Conservation (phyloP, 345 rosid genomes). For the Abelmoschus esculentus region DNA sequence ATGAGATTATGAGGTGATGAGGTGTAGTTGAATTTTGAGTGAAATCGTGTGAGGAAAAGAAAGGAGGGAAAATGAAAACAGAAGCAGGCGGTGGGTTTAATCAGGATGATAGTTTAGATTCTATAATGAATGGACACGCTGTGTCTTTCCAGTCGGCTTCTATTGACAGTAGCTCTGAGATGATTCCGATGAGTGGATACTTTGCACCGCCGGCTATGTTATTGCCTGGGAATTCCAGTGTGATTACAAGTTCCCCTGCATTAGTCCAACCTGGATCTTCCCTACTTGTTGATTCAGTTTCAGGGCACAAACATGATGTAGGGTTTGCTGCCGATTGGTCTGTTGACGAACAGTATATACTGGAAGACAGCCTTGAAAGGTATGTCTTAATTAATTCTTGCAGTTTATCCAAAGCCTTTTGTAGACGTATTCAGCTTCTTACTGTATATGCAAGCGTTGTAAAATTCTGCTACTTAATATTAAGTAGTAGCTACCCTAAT, state of each 20-base stretch:
- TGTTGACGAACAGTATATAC: constrained; percentile 53
- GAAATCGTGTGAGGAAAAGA: neutral
- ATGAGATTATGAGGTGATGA: no score
- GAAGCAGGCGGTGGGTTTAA: constrained; percentile 45
- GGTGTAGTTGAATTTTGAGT: neutral
- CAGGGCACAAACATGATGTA: constrained; percentile 50
- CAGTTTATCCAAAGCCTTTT: neutral
- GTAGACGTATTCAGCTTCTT: neutral
- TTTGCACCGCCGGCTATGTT: constrained; percentile 27
- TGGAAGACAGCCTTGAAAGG: constrained; percentile 68
- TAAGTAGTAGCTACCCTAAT: neutral
- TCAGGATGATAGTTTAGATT: constrained; percentile 25
- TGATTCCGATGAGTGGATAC: constrained; percentile 44
- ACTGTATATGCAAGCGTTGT: neutral
- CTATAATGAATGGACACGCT: constrained; percentile 40
- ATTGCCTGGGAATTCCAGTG: constrained; percentile 31
- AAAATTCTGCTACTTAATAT: neutral
- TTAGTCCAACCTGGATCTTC: constrained; percentile 41
- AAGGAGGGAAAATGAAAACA: constrained; percentile 42
- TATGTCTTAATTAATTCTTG: constrained; percentile 22
- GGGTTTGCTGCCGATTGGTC: constrained; percentile 80
- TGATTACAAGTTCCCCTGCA: constrained; percentile 27
- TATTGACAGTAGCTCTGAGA: constrained; percentile 35
- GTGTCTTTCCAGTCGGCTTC: constrained; percentile 45
- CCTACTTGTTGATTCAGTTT: constrained; percentile 42